These are phyloP conservation scores for Buddleja alternifolia DNA, from an alignment of 257 asterid species.

Conservation along the genomic window DNA sequence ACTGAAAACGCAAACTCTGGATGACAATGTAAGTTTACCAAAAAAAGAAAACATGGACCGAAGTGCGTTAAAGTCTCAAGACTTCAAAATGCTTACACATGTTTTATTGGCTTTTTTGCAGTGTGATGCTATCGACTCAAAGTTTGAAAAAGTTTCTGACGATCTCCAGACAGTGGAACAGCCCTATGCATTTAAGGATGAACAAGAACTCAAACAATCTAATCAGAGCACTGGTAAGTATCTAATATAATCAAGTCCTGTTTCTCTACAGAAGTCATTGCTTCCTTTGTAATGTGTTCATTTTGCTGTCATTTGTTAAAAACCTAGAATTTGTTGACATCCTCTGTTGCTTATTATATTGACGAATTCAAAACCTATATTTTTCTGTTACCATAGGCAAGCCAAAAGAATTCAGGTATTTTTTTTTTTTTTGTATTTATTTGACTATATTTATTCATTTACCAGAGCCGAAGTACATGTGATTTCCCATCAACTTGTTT, in stretches of 20 bases:
- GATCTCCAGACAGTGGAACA: conserved; percentile 33
- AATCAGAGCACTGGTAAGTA: conserved; percentile 40
- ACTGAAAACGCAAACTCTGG: conserved; percentile 25
- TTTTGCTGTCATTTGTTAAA: background rate
- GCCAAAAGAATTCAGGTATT: background rate
- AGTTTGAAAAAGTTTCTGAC: conserved; percentile 28
- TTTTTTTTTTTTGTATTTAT: background rate
- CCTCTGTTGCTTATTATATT: background rate
- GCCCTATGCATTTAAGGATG: conserved; percentile 26
- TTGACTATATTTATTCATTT: too few relatives aligned
- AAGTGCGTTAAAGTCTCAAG: conserved; percentile 5
- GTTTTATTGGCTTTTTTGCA: conserved; percentile 40
- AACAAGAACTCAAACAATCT: conserved; percentile 37
- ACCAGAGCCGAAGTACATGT: background rate
- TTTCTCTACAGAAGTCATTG: background rate
- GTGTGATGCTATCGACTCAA: conserved; percentile 34
- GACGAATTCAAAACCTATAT: conserved; percentile 3
- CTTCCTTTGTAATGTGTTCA: background rate
- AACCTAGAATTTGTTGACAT: background rate
- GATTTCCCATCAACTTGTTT: background rate
- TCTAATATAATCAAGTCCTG: conserved; percentile 22
- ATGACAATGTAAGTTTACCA: conserved; percentile 49
- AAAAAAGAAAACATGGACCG: background rate
- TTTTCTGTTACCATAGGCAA: background rate
- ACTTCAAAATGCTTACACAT: conserved; percentile 24